Conservation (phyloP, 2,329 filamentous ascomycete species). For the Didymella pomorum region DNA sequence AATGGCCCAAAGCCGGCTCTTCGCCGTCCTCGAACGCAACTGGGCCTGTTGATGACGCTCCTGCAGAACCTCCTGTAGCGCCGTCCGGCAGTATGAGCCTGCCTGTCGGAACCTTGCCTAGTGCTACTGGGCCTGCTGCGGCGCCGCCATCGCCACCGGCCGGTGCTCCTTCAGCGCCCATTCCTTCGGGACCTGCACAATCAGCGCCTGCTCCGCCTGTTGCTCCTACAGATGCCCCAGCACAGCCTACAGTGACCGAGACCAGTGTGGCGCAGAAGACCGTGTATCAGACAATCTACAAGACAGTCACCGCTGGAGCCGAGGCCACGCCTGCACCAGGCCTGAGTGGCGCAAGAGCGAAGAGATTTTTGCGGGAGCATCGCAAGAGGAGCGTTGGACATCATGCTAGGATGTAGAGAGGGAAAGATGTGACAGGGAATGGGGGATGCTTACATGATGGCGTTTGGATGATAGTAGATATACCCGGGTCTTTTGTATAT, state of each 20-base stretch:
- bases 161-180: neutral
- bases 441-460: constrained; percentile 8
- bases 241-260: constrained; percentile 14
- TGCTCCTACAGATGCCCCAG: constrained; percentile 12
- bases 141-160: constrained; percentile 1
- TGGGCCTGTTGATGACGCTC: constrained; percentile 6
- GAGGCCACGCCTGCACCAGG: constrained; percentile 21
- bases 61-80: constrained; percentile 12
- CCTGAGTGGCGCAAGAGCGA: constrained; percentile 21
- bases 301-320: constrained; percentile 23
- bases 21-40: constrained; percentile 11
- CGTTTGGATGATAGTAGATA: constrained; percentile 15
- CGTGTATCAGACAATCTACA: constrained; percentile 27
- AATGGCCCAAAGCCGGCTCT: constrained; percentile 27
- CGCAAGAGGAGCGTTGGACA: constrained; percentile 27
- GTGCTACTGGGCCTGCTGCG: neutral
- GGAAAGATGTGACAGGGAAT: neutral
- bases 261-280: constrained; percentile 19
- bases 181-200: neutral
- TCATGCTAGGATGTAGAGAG: constrained; percentile 19
- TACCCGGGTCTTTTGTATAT: constrained; percentile 25
- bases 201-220: neutral
- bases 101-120: constrained; percentile 2
- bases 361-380: constrained; percentile 29
- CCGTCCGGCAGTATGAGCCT: constrained; percentile 7